Conservation (phyloP, 2,329 filamentous ascomycete species). For the Ploettnerulaceae sp. region DNA sequence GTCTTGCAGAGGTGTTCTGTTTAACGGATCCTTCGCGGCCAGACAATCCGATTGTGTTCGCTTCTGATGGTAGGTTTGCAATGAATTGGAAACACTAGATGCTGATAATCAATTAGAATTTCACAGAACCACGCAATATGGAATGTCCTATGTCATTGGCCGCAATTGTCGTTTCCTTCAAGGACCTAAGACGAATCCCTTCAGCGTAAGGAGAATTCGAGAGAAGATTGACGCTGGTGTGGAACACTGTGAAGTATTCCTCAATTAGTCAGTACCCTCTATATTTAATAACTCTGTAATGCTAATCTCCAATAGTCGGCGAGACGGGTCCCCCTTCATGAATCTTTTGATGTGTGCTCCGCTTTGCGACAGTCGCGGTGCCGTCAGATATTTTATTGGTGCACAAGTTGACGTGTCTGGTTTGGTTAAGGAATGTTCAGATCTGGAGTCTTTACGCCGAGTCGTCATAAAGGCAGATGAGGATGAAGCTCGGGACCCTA, state of each 20-base stretch:
- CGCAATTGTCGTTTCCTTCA: constrained; percentile 77
- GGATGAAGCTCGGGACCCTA: constrained; percentile 26
- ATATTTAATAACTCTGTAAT: neutral
- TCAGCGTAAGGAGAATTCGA: constrained; percentile 56
- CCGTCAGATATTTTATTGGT: constrained; percentile 59
- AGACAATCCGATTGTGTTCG: constrained; percentile 74
- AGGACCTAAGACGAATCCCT: constrained; percentile 63
- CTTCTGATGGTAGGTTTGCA: constrained; percentile 57
- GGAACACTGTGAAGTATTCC: constrained; percentile 67
- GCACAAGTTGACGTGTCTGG: constrained; percentile 63
- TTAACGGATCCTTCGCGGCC: constrained; percentile 67
- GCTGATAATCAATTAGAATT: constrained; percentile 50
- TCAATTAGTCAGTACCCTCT: constrained; percentile 57
- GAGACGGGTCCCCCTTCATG: constrained; percentile 63
- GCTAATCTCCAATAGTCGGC: constrained; percentile 40
- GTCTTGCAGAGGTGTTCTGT: constrained; percentile 72
- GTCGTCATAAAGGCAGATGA: constrained; percentile 38
- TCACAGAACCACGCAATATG: constrained; percentile 69
- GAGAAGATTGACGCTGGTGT: constrained; percentile 57
- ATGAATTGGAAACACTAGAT: neutral
- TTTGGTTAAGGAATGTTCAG: constrained; percentile 55
- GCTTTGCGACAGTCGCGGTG: constrained; percentile 56
- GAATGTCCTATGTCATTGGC: constrained; percentile 66
- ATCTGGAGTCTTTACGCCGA: constrained; percentile 52
- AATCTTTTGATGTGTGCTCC: constrained; percentile 62